Conservation (phyloP, 768 basidiomycete species). For the Mycena amicta region DNA sequence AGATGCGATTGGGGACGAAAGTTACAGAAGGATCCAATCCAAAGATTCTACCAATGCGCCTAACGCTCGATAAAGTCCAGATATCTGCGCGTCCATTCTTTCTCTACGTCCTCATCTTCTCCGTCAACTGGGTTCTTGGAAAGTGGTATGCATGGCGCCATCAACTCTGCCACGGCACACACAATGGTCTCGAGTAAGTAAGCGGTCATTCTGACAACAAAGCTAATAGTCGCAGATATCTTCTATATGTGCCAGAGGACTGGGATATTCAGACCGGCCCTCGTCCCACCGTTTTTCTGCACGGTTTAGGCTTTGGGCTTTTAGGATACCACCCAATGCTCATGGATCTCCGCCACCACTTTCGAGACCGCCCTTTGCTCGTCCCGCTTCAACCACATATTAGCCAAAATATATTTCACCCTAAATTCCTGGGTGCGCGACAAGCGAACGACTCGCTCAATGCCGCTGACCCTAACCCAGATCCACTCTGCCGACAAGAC, state of each 20-base stretch:
- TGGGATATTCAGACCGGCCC: constrained; percentile 64
- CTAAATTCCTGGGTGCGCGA: constrained; percentile 50
- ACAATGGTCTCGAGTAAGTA: constrained; percentile 72
- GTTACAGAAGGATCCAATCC: constrained; percentile 65
- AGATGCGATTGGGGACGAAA: constrained; percentile 69
- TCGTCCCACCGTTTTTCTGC: constrained; percentile 80
- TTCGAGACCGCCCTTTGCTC: constrained; percentile 73
- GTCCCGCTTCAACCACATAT: constrained; percentile 82
- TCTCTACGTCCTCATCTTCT: constrained; percentile 58
- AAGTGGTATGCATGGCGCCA: constrained; percentile 45
- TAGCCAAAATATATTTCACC: constrained; percentile 83
- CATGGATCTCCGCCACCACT: constrained; percentile 52
- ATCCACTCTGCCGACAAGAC: constrained; percentile 67
- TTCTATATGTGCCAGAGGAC: constrained; percentile 66
- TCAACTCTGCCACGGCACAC: constrained; percentile 45
- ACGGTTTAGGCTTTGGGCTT: constrained; percentile 87
- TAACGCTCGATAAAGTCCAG: constrained; percentile 79
- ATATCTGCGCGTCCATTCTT: constrained; percentile 68
- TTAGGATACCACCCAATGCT: constrained; percentile 70
- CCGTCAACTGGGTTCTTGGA: constrained; percentile 51
- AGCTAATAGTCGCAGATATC: constrained; percentile 51
- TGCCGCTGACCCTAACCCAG: background rate
- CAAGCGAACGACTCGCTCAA: no score
- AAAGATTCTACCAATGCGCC: constrained; percentile 54
- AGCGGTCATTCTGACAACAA: background rate